Evolutionary conservation across 371 early-diverging fungal species (phyloP).

Genomic region (Mucor plumbeus): DNA sequence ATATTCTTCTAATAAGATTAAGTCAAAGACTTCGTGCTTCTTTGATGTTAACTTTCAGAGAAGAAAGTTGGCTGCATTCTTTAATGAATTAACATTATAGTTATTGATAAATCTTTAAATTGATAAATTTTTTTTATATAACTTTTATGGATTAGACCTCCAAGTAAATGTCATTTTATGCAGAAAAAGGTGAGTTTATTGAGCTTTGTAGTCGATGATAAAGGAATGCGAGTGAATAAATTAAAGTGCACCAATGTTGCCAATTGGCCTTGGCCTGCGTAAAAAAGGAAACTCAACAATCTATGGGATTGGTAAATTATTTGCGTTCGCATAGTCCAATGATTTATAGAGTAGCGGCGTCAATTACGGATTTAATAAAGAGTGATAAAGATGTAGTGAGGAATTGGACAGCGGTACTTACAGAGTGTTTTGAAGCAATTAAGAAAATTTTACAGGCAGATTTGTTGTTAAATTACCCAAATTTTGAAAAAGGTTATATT

Average conservation of each 20-base stretch:
- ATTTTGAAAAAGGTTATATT: not conserved
- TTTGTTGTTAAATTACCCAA: slow-evolving; percentile 6
- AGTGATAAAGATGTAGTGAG: no score
- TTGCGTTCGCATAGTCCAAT: slow-evolving; percentile 27
- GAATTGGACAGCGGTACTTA: slow-evolving; percentile 4
- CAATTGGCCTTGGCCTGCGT: slow-evolving; percentile 17
- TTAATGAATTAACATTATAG: no score
- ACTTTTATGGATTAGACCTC: no score
- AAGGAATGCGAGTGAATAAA: slow-evolving; percentile 21
- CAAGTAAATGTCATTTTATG: no score
- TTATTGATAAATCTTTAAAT: no score
- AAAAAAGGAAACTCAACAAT: slow-evolving; percentile 26
- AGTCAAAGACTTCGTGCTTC: no score
- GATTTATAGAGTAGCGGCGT: slow-evolving; percentile 22
- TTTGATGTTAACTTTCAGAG: no score
- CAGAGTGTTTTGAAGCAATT: slow-evolving; percentile 9
- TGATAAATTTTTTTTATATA: no score
- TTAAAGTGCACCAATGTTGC: slow-evolving; percentile 19
- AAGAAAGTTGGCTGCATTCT: no score
- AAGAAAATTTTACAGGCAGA: slow-evolving; percentile 14
- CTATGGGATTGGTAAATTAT: slow-evolving; percentile 31
- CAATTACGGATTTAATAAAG: slow-evolving; percentile 22
- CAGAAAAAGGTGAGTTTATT: no score
- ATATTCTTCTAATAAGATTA: no score
- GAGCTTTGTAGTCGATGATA: slow-evolving; percentile 7